Conservation (phyloP, 2,329 filamentous ascomycete species). For the Periconia digitata region DNA sequence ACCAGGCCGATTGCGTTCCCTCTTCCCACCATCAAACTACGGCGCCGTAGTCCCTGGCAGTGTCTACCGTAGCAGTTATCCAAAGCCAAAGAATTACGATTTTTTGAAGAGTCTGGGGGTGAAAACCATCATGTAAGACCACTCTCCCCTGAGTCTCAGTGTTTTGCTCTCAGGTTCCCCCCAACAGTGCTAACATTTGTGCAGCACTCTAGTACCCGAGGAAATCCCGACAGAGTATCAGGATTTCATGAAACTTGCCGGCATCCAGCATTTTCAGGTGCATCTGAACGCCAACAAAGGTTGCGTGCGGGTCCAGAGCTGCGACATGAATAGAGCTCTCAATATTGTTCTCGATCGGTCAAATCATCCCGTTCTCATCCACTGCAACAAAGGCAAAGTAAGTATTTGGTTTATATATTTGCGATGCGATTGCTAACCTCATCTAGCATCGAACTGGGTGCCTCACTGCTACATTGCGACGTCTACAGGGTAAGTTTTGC, state of each 20-base stretch:
- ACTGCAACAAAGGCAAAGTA: constrained; percentile 90
- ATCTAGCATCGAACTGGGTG: constrained; percentile 81
- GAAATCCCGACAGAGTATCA: constrained; percentile 51
- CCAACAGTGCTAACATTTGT: constrained; percentile 36
- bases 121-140: constrained; percentile 74
- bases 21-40: constrained; percentile 69
- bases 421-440: constrained; percentile 3
- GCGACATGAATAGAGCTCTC: constrained; percentile 69
- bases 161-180: background rate
- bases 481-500: constrained; percentile 55
- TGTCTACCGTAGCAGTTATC: constrained; percentile 82
- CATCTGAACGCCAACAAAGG: constrained; percentile 90
- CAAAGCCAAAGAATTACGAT: constrained; percentile 67
- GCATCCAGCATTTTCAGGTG: constrained; percentile 73
- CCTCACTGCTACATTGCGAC: constrained; percentile 78
- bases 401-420: background rate
- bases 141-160: constrained; percentile 1
- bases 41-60: constrained; percentile 70
- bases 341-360: constrained; percentile 68
- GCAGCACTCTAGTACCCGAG: constrained; percentile 55
- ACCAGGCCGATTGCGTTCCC: constrained; percentile 40
- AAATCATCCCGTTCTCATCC: constrained; percentile 81
- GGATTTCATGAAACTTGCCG: constrained; percentile 65
- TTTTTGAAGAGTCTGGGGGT: constrained; percentile 70
- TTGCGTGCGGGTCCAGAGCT: constrained; percentile 41